These are phyloP conservation scores for Hsuehochloa calcarea DNA, from an alignment of 176 grass and related monocot species.

Conservation along the genomic window DNA sequence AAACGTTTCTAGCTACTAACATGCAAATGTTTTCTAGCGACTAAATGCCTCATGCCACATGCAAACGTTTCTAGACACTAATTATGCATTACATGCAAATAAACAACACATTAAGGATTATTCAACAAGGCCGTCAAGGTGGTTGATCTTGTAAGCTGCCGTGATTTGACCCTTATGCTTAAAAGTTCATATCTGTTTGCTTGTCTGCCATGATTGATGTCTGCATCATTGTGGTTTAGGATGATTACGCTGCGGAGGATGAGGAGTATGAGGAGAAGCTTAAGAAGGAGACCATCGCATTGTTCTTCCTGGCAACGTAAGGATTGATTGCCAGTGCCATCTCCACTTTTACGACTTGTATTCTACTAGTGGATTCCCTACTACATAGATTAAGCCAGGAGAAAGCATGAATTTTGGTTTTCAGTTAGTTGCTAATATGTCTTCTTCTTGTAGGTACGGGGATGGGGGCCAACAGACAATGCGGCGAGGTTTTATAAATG, in stretches of 20 bases:
- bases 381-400: not conserved
- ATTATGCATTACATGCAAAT: too few species aligned
- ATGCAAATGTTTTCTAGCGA: too few species aligned
- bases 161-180: not conserved
- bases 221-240: slow-evolving; percentile 38
- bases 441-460: slow-evolving; percentile 51
- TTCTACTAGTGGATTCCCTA: not conserved
- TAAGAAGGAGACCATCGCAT: slow-evolving; percentile 75
- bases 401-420: not conserved
- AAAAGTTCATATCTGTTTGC: not conserved
- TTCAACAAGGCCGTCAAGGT: slow-evolving; percentile 52
- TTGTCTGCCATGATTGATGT: not conserved
- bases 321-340: not conserved
- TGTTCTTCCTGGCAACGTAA: slow-evolving; percentile 98
- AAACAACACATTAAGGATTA: too few species aligned
- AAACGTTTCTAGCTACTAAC: too few species aligned
- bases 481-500: slow-evolving; percentile 83
- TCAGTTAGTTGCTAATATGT: not conserved
- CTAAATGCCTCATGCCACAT: too few species aligned
- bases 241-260: slow-evolving; percentile 77
- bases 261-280: slow-evolving; percentile 81
- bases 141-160: slow-evolving; percentile 66
- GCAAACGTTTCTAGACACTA: too few species aligned
- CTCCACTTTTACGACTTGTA: not conserved
- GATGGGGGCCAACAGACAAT: slow-evolving; percentile 93